Conservation (phyloP, 768 basidiomycete genomes). For the Hericium alpestre region DNA sequence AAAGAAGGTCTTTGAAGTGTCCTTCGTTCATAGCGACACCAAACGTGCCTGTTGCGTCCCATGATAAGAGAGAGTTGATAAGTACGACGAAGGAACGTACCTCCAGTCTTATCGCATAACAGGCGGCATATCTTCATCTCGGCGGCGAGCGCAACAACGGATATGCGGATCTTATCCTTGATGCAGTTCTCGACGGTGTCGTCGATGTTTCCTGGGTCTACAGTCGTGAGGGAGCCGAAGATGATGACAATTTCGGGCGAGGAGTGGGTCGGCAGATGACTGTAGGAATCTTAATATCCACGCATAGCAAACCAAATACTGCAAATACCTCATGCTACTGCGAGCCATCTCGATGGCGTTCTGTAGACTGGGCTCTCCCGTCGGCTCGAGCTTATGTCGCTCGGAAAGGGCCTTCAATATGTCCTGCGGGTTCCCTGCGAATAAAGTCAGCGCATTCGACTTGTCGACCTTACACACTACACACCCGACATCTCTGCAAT, state of each 20-base stretch:
- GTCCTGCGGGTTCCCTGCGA: slow-evolving; percentile 86
- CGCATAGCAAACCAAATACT: not conserved
- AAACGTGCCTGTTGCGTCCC: slow-evolving; percentile 52
- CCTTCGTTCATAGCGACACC: slow-evolving; percentile 98
- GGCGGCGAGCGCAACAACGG: slow-evolving; percentile 87
- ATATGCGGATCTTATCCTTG: slow-evolving; percentile 79
- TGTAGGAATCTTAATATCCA: slow-evolving; percentile 19
- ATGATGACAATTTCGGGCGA: slow-evolving; percentile 91
- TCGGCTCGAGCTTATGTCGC: slow-evolving; percentile 78
- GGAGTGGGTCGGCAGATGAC: slow-evolving; percentile 94
- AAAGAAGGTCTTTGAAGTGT: slow-evolving; percentile 90
- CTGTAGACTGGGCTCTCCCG: slow-evolving; percentile 91
- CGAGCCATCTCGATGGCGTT: slow-evolving; percentile 97
- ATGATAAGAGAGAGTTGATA: not conserved
- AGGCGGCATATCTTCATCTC: slow-evolving; percentile 98
- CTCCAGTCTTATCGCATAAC: slow-evolving; percentile 84
- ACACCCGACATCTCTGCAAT: slow-evolving; percentile 87
- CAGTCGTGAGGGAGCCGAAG: slow-evolving; percentile 92
- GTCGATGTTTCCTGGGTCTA: slow-evolving; percentile 94
- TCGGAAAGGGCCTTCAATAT: slow-evolving; percentile 81
- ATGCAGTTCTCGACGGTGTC: slow-evolving; percentile 84
- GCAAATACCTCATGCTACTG: slow-evolving; percentile 74
- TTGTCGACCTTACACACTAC: slow-evolving; percentile 11
- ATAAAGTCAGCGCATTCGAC: not conserved
- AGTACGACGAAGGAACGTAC: slow-evolving; percentile 31